Base-by-base conservation (phyloP, 2,329 filamentous ascomycete species). In the Fusarium torreyae region DNA sequence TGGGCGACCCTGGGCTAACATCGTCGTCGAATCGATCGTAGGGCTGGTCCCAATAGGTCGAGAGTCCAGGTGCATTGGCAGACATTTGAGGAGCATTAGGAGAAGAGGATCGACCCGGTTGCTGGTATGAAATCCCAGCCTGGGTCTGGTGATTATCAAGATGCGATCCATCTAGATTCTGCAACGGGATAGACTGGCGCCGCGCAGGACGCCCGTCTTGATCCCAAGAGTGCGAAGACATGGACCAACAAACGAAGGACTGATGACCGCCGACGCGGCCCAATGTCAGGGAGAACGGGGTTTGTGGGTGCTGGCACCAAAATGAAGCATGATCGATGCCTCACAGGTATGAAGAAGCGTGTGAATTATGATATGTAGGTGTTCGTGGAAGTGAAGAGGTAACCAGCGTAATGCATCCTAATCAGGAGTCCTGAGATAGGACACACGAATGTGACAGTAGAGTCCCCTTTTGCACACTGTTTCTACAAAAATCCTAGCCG, bases 141-240 rank as follows among this genome's bases (percentile, higher is more conserved):
- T 60, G 60, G 22, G 59, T 39, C 38, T 66, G 50, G 36, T 63
- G 48, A 40, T 58, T 49, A 28, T 66, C 61, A 33, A 62, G 62
- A 28, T 68, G 60, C 14, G 72, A 54, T 33, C 69, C 67, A 56
- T 78, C 77, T 36, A 92, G 82, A 72, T 91, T 87, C 78, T 90
- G 90, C 61, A 95, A 83, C 63, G 91, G 92, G 81, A 96, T 94
- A 66, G 91, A 90, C 74, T 70, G 76, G 54, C 71, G 75, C 59
- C 71, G 74, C 51, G 60, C 61, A 57, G 71, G 63, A 62, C 71
- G 69, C 69, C 69, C 69, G 45, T 75, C 74, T 42, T 70, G 71
- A 55, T 71, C 68, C 65, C 68, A 71, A 46, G 61, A 60, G 50
- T 76, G 64, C 31, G 77, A 76, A 62, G 77, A 74, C 79, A 80